Evolutionary conservation across 805 yeast genomes (phyloP), one percentile per base, ranked within the genome.

Genomic region (Clavispora vitiphila): DNA sequence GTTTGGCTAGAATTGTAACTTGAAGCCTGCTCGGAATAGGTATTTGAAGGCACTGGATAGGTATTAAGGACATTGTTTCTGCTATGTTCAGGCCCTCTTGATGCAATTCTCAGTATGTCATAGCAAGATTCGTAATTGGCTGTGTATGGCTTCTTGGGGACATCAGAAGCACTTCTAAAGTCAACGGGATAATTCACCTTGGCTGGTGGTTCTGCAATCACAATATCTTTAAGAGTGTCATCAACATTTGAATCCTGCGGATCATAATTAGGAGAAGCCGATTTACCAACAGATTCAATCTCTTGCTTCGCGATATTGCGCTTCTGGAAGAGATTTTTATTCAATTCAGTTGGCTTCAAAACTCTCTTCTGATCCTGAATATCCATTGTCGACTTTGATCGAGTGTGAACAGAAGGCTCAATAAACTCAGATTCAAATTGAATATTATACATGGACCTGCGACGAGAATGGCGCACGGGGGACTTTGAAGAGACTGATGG

Each of bases 121-220:
- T 27, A 36, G 24, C 25, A 36, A 12, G 8, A 7, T 4, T 16
- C 19, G 5, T 11, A 10, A n/a, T 15, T 25, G 32, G 23, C 42
- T 19, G 24, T 20, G 8, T 19, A 15, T n/a, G 16, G 6, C 14
- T 20, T 26, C n/a, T 19, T 23, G 11, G 15, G 20, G 8, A 8
- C 8, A 5, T 34, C 34, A 14, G 16, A 32, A n/a, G 58, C 55
- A 20, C 62, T 70, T 37, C 61, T 65, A 55, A 70, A 70, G 44
- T 70, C 75, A 19, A 70, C 67, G 1, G 60, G 65, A 50, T 70
- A 70, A 15, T 53, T 42, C 4, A 70, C 63, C 35, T 50, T 57
- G 12, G 43, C 42, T 2, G 75, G 75, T 2, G 74, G 72, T 37
- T 66, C 72, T 4, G 60, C 64, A 9, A 69, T 60, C 12, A 48